These are phyloP conservation scores for Botrytis paeoniae DNA, from an alignment of 2,329 filamentous ascomycete genomes.

Conservation along the genomic window DNA sequence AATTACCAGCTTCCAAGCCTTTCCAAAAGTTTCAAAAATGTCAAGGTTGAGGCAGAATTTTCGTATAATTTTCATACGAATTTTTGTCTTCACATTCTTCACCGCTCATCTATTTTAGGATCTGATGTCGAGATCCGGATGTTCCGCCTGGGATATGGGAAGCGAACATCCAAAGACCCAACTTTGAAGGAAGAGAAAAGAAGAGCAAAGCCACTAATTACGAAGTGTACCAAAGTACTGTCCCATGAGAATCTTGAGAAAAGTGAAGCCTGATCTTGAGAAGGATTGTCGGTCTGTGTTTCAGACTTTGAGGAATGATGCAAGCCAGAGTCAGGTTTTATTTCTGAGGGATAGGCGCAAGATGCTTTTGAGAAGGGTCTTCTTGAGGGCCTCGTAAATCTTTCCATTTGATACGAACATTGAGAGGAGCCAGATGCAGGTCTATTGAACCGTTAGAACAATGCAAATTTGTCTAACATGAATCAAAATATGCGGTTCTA, in stretches of 20 bases:
- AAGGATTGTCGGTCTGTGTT: constrained; percentile 10
- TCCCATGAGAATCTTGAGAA: constrained; percentile 9
- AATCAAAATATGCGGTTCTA: constrained; percentile 11
- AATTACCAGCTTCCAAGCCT: neutral
- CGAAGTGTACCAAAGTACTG: neutral
- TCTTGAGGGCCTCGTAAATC: neutral
- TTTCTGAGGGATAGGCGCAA: neutral
- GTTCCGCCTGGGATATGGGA: constrained; percentile 9
- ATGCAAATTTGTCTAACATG: constrained; percentile 3
- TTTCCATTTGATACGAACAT: neutral
- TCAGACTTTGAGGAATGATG: neutral
- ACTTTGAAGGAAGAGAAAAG: neutral
- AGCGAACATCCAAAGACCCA: constrained; percentile 4
- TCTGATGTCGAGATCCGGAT: constrained; percentile 10
- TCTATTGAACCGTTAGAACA: constrained; percentile 1
- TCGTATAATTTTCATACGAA: neutral
- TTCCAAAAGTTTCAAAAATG: neutral
- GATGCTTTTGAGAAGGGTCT: neutral
- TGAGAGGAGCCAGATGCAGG: neutral
- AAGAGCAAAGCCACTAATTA: constrained; percentile 9
- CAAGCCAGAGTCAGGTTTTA: neutral
- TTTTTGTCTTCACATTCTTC: constrained; percentile 5
- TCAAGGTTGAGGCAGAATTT: constrained; percentile 12
- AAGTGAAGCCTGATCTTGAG: constrained; percentile 7
- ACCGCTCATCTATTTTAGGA: constrained; percentile 17